phyloP scores from a whole-genome alignment of 192 early-diverging fungal species.

The Rhizoclosmatium globosum region DNA sequence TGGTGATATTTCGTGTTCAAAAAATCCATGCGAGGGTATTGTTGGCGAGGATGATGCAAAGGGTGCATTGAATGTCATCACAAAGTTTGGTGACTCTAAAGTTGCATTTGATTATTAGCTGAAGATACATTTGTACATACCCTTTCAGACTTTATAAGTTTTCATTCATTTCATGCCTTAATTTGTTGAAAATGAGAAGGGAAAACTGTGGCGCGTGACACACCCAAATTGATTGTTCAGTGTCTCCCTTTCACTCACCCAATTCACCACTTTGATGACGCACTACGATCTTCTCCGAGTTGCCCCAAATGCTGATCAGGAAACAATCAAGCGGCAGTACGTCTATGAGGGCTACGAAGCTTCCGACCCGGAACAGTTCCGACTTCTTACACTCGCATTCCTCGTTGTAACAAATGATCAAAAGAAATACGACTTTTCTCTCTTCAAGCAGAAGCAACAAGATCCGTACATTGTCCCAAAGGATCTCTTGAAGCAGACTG shows the following conservation, averaged over 20 bases:
- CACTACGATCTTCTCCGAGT: neutral
- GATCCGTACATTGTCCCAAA: neutral
- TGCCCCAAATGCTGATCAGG: neutral
- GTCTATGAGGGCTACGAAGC: neutral
- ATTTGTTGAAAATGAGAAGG: too few relatives aligned
- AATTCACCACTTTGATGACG: neutral
- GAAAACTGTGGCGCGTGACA: too few relatives aligned
- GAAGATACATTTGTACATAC: neutral
- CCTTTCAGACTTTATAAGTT: too few relatives aligned
- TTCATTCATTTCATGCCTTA: too few relatives aligned
- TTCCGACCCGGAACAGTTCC: neutral
- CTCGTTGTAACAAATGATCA: neutral
- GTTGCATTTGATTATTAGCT: neutral
- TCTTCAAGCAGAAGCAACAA: neutral
- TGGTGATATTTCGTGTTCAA: neutral
- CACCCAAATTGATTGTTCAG: too few relatives aligned
- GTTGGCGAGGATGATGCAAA: neutral
- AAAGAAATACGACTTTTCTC: constrained; percentile 1
- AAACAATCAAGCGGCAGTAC: neutral
- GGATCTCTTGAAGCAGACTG: neutral
- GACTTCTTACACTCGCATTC: neutral
- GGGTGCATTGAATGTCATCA: neutral
- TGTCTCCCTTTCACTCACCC: too few relatives aligned
- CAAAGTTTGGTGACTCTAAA: neutral
- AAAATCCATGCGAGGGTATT: neutral